Evolutionary conservation across 2,329 filamentous ascomycete species (phyloP).

Genomic region (Hirsutella thompsonii): DNA sequence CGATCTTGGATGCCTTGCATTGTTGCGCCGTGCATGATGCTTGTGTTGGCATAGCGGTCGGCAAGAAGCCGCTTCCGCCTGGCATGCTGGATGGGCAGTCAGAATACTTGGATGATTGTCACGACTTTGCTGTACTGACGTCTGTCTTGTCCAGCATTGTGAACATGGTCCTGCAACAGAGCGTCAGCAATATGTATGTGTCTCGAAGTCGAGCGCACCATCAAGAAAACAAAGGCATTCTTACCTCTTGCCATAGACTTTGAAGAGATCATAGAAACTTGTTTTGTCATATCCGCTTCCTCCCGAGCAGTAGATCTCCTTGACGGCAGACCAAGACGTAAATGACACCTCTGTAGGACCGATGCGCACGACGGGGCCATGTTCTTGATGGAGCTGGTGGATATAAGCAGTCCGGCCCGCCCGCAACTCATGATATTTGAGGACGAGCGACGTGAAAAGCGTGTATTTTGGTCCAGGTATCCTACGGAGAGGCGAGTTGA

Average conservation of each 20-base stretch:
- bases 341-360: conserved; percentile 48
- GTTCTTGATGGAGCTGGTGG: conserved; percentile 38
- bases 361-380: conserved; percentile 45
- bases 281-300: conserved; percentile 55
- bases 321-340: conserved; percentile 39
- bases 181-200: not conserved
- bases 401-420: conserved; percentile 40
- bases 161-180: conserved; percentile 51
- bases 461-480: conserved; percentile 36
- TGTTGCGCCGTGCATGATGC: conserved; percentile 43
- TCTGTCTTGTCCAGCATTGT: conserved; percentile 41
- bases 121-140: no score
- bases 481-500: conserved; percentile 20
- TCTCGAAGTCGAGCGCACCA: not conserved
- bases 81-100: conserved; percentile 36
- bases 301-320: conserved; percentile 49
- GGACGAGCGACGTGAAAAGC: conserved; percentile 33
- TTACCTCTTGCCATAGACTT: conserved; percentile 43
- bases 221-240: conserved; percentile 8
- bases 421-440: conserved; percentile 44
- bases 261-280: conserved; percentile 50
- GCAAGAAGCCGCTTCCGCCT: conserved; percentile 50
- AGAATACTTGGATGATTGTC: no score
- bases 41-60: conserved; percentile 56
- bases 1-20: conserved; percentile 45